These are phyloP conservation scores for Candida dubliniensis DNA, from an alignment of 1,139 yeast genomes.

Conservation along the genomic window DNA sequence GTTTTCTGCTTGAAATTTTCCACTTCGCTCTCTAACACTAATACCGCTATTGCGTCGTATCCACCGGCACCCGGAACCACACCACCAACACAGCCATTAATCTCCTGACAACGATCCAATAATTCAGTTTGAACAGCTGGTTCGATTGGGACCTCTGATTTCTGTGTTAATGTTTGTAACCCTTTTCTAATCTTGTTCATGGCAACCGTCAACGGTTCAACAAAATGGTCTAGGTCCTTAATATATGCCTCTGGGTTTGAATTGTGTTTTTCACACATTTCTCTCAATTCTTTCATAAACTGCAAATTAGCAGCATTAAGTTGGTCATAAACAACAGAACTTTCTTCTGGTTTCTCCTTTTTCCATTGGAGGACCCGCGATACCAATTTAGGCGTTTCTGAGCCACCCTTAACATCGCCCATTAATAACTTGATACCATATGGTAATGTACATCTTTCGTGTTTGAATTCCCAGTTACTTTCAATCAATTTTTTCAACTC, in stretches of 20 bases:
- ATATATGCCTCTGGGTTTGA: neutral
- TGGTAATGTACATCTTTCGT: constrained; percentile 62
- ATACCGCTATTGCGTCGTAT: constrained; percentile 81
- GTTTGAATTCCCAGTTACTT: constrained; percentile 58
- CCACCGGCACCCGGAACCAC: constrained; percentile 99
- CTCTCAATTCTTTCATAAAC: constrained; percentile 50
- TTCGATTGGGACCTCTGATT: constrained; percentile 84
- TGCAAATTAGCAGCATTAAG: constrained; percentile 60
- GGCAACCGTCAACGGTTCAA: constrained; percentile 19
- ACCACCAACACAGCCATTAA: constrained; percentile 84
- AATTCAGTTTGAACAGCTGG: constrained; percentile 74
- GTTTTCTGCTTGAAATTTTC: constrained; percentile 36
- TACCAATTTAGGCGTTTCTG: constrained; percentile 91
- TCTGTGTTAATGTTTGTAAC: constrained; percentile 58
- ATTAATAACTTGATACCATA: constrained; percentile 65
- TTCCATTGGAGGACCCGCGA: constrained; percentile 75
- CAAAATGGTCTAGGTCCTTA: neutral
- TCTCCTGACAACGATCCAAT: constrained; percentile 55
- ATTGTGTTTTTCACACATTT: constrained; percentile 21
- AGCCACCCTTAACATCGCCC: constrained; percentile 94
- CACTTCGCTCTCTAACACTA: constrained; percentile 54
- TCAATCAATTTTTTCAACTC: constrained; percentile 43
- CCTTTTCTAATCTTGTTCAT: constrained; percentile 52
- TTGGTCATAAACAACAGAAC: constrained; percentile 51
- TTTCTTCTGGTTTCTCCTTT: constrained; percentile 47